Percentiles rank a stretch among this genome's conserved stretches.
Conservation (phyloP, 2,329 filamentous ascomycete genomes). For the Tolypocladium endophyticum region DNA sequence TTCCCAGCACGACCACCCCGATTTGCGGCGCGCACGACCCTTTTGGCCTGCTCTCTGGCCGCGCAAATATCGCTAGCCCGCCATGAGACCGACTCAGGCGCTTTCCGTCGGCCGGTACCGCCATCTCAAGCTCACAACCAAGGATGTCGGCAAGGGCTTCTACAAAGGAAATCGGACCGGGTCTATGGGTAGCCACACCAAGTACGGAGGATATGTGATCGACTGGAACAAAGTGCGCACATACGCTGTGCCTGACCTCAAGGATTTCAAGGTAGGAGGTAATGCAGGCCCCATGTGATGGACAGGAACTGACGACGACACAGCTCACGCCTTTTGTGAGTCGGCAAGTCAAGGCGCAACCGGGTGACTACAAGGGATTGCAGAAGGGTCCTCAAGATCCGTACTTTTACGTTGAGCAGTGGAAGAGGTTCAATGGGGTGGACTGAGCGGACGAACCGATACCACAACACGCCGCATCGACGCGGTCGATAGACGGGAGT, state of each 20-base stretch:
- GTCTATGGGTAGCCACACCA: slow-evolving; percentile 75
- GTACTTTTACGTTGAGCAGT: slow-evolving; percentile 50
- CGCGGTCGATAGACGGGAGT: slow-evolving; percentile 1
- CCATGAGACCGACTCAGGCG: slow-evolving; percentile 57
- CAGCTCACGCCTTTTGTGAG: slow-evolving; percentile 76
- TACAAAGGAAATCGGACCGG: slow-evolving; percentile 95
- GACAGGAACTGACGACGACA: slow-evolving; percentile 7
- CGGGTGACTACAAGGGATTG: slow-evolving; percentile 43
- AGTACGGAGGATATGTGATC: slow-evolving; percentile 72
- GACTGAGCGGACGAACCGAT: slow-evolving; percentile 27
- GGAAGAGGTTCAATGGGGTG: slow-evolving; percentile 58
- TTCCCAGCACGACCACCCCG: neutral
- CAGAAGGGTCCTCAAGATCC: slow-evolving; percentile 48
- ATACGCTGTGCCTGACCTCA: slow-evolving; percentile 68
- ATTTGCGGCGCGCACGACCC: neutral
- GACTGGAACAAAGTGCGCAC: slow-evolving; percentile 85
- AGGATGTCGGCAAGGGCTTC: slow-evolving; percentile 85
- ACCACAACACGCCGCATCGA: neutral
- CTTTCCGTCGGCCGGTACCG: slow-evolving; percentile 59
- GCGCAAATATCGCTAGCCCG: slow-evolving; percentile 9
- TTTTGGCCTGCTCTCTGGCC: neutral
- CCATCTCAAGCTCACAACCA: slow-evolving; percentile 78
- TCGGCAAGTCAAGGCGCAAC: slow-evolving; percentile 39
- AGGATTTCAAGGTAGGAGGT: slow-evolving; percentile 58
- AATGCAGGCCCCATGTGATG: neutral